Evolutionary conservation across 441 rosid species (phyloP), one percentile per base, ranked within the genome.

Genomic region (Hura crepitans): DNA sequence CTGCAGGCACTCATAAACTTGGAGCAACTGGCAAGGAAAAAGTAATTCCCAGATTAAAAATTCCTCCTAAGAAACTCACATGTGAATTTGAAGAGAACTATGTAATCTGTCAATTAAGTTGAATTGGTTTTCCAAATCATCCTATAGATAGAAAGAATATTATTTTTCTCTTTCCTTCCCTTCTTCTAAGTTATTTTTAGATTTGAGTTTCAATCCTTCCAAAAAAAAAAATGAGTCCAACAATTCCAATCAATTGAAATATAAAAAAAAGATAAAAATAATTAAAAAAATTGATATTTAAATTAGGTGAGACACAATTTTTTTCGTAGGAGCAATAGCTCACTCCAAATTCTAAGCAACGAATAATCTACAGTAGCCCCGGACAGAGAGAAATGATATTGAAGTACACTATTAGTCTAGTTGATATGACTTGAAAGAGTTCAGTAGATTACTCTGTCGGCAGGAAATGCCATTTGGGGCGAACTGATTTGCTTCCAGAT

Each of bases 401-500:
- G 2, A 54, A 61, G 49, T n/a, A 9, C n/a, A n/a, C n/a, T n/a
- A n/a, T n/a, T n/a, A n/a, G n/a, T n/a, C 18, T 39, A 62, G 22
- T 10, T 43, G n/a, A 42, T 43, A 27, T 46, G 39, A 10, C 11
- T 20, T 39, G 17, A 17, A 57, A 69, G 18, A 65, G 51, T 31
- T 47, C 5, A 50, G 69, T 20, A 71, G 42, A 86, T 85, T 87
- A 93, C 98, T 91, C 96, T 49, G 87, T 73, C 25, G 93, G 86
- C 59, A 91, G 88, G 76, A 89, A 87, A 53, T 77, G 75, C 90
- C 90, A 84, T 80, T 78, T 88, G 42, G 86, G 78, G n/a, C 88
- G 86, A 69, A 78, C 76, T 67, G 92, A 72, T 84, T 82, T 87
- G 77, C 72, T 79, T 37, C 74, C 86, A 51, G 72, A 72, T 28